phyloP scores from a whole-genome alignment of 2,329 filamentous ascomycete genomes.

The Leptographium galeiforme region DNA sequence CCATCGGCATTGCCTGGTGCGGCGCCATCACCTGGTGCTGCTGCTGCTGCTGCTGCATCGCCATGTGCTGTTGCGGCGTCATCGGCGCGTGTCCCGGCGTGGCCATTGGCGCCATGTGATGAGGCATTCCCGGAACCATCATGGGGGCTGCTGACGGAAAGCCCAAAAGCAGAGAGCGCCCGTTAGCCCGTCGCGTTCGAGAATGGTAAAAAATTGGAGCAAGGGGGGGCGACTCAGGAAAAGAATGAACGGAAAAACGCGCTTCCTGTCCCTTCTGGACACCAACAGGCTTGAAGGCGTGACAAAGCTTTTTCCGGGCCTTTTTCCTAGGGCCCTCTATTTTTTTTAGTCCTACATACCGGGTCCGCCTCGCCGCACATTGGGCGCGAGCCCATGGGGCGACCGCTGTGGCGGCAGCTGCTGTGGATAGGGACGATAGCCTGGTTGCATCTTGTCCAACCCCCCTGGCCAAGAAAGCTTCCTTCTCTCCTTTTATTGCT shows the following conservation, averaged over 20 bases:
- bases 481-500: neutral
- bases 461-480: neutral
- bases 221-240: neutral
- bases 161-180: neutral
- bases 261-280: neutral
- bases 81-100: conserved; percentile 3
- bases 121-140: conserved; percentile 9
- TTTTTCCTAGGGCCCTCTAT: neutral
- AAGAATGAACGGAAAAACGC: neutral
- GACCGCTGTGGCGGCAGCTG: conserved; percentile 35
- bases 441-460: conserved; percentile 33
- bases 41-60: conserved; percentile 1
- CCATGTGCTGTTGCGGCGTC: conserved; percentile 4
- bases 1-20: conserved; percentile 5
- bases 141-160: conserved; percentile 3
- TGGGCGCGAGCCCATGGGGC: conserved; percentile 22
- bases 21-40: neutral
- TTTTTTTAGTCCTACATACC: neutral
- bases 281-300: too few relatives aligned
- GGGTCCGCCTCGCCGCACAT: conserved; percentile 33
- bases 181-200: neutral
- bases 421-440: conserved; percentile 38
- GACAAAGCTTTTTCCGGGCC: neutral
- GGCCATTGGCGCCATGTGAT: conserved; percentile 7
- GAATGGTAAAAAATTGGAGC: neutral